Evolutionary conservation across 352 stramenopile genomes (phyloP), one percentile per base, ranked within the genome.

Genomic region (Phytophthora tubulina): DNA sequence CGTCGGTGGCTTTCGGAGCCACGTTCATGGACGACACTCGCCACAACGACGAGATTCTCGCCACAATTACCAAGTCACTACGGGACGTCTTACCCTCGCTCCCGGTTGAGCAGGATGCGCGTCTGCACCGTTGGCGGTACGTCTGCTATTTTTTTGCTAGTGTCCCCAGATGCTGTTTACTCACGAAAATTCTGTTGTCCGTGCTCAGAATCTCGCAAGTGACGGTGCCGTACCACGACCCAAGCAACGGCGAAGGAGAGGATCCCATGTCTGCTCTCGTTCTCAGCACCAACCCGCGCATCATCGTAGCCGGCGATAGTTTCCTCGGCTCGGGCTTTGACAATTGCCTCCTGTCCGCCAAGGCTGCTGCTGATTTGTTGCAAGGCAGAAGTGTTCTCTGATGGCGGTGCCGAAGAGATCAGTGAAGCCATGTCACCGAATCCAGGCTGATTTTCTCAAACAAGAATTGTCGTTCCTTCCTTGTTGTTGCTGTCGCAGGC

Each of bases 251-350:
- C 7, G 52, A 71, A 11, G 61, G 58, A 39, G 67, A 72, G 0
- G 50, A 50, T 11, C 49, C 72, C 3, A 10, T 65, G 15, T 27
- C 76, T 2, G 49, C 58, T 17, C 67, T 94, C 13, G 73, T 87
- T 21, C 73, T 92, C 3, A 88, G 72, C 54, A 39, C 68, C 10
- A 79, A 78, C n/a, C 86, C 84, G 8, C 78, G 74, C 45, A 89
- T 94, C 35, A 67, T 92, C 32, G 58, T 92, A 21, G 86, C 86
- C 0, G 86, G 86, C 3, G 86, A 94, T 67, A 78, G 78, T 21
- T 92, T 94, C 53, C 72, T 86, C 3, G 81, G 86, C n/a, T 92
- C 84, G 8, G 80, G 75, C 36, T 90, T 94, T 46, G 86, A 94
- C 74, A 91, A 84, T 50, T 93, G 83, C 49, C 68, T 94, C 21